Evolutionary conservation across 2,329 filamentous ascomycete genomes (phyloP), one percentile per base, ranked within the genome.

Genomic region (Hymenoscyphus albidus): DNA sequence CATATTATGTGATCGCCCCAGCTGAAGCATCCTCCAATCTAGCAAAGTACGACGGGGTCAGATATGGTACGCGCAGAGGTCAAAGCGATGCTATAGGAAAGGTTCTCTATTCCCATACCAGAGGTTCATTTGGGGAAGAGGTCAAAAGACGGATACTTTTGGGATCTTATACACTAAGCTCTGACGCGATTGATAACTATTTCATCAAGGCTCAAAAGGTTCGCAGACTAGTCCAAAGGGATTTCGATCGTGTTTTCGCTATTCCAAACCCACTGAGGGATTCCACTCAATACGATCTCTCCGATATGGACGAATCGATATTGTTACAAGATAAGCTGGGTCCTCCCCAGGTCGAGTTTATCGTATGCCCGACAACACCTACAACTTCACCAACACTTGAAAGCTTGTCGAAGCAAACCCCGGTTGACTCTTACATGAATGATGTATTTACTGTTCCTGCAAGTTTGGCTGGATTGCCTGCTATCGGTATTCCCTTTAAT

Each of bases 371-470:
- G 0, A 98, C 94, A 0, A 89, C 93, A 7, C 93, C 93, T 1
- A 91, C 88, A 0, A 80, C 86, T 16, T 86, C 93, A 9, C 93
- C 92, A 0, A 80, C 77, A 6, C 74, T 95, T 6, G 79, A 82
- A 3, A 82, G 88, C 5, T 74, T 95, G 40, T 71, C 79, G 66
- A 72, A 76, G 10, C 81, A 86, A 75, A 81, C 78, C 57, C 80
- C 83, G 10, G 64, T 96, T n/a, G 87, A 94, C 71, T 85, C 85
- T 1, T 98, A 97, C 74, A 90, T 91, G 81, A 97, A 95, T 73
- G 95, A 99, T 78, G 89, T 98, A 1, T 94, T 98, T 72, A 98
- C 95, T 0, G 94, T 99, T 1, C 95, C 95, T 1, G 93, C 94
- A 1, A 97, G 93, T 78, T 80, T 99, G 69, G 95, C 94, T 0